Evolutionary conservation across 257 asterid species (phyloP), one percentile per base, ranked within the genome.

Genomic region (Nicotiana sylvestris): DNA sequence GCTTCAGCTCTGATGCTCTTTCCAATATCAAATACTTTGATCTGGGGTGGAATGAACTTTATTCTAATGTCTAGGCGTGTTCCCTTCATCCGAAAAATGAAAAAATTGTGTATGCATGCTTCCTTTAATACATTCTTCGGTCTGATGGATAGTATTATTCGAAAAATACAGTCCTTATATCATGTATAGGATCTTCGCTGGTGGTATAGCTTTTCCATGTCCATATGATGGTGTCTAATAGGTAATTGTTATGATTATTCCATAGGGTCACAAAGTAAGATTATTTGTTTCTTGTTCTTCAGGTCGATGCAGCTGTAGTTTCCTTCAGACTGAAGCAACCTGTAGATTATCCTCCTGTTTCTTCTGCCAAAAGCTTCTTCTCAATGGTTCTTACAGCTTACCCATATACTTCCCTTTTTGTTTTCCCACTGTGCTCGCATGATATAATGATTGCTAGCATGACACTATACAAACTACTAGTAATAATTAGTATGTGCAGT

Each of bases 221-320:
- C 80, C 64, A 51, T 51, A 76, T 76, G 80, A 51, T 51, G 64
- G 27, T 76, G 5, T 76, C 8, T 46, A 76, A 51, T 72, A 72
- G 79, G 79, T 25, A 72, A 12, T 72, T 72, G 4, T 46, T 46
- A 46, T 72, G 79, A 46, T 72, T 46, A 46, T 43, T 39, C n/a
- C 11, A 11, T 46, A 46, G 37, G 37, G 8, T 74, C 68, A 17
- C 30, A 58, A 35, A 68, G n/a, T 78, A 56, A 78, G 30, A 21
- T 43, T 3, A 12, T 72, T 21, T 51, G 16, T 61, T 15, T 55
- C 56, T 53, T 70, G 55, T 37, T 79, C 66, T 86, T 57, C 85
- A 96, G 99, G 99, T 96, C 65, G 98, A 96, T 90, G 99, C 98
- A 82, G 98, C 99, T 58, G 83, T 96, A 65, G 97, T 90, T 46